A percentile compares a stretch with the other conserved stretches of the same genome.
Evolutionary conservation across 768 basidiomycete genomes (phyloP).

Genomic region (Fistulinella prunicolor): DNA sequence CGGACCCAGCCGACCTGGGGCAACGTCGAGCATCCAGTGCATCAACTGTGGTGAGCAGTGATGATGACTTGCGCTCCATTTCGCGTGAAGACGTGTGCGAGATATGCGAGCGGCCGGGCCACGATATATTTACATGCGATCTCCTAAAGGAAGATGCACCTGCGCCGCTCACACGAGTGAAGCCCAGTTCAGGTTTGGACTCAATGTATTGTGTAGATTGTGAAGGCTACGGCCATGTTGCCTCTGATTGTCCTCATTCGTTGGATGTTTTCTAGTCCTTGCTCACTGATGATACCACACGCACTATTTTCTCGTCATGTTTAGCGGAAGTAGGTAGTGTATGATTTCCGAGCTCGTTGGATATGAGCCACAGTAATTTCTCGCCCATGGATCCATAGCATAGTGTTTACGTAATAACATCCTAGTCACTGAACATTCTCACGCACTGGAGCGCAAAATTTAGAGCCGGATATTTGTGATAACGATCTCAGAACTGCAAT

Average conservation of each 20-base stretch:
- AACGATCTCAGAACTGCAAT: slow-evolving; percentile 22
- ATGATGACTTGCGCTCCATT: slow-evolving; percentile 20
- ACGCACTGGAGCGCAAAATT: slow-evolving; percentile 16
- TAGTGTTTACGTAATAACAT: slow-evolving; percentile 20
- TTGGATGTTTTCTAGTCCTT: slow-evolving; percentile 75
- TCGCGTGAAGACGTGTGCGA: slow-evolving; percentile 64
- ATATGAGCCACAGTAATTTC: slow-evolving; percentile 10
- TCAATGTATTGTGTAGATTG: slow-evolving; percentile 75
- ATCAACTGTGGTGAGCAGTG: slow-evolving; percentile 24
- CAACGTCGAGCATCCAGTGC: slow-evolving; percentile 20
- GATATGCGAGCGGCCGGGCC: slow-evolving; percentile 80
- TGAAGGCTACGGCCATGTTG: slow-evolving; percentile 72
- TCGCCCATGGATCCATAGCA: not conserved
- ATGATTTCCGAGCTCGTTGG: slow-evolving; percentile 15
- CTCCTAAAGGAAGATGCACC: slow-evolving; percentile 58
- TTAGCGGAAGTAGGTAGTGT: slow-evolving; percentile 19
- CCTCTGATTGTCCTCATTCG: slow-evolving; percentile 80
- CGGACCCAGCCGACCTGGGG: slow-evolving; percentile 36
- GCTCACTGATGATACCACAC: slow-evolving; percentile 5
- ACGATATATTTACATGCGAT: slow-evolving; percentile 84
- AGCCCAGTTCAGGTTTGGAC: slow-evolving; percentile 27
- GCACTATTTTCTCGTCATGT: slow-evolving; percentile 6
- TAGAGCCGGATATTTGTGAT: slow-evolving; percentile 15
- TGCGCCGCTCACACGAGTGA: slow-evolving; percentile 21
- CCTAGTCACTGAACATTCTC: slow-evolving; percentile 8